Evolutionary conservation across 352 stramenopile species (phyloP).

Genomic region (Aphanomyces cochlioides): DNA sequence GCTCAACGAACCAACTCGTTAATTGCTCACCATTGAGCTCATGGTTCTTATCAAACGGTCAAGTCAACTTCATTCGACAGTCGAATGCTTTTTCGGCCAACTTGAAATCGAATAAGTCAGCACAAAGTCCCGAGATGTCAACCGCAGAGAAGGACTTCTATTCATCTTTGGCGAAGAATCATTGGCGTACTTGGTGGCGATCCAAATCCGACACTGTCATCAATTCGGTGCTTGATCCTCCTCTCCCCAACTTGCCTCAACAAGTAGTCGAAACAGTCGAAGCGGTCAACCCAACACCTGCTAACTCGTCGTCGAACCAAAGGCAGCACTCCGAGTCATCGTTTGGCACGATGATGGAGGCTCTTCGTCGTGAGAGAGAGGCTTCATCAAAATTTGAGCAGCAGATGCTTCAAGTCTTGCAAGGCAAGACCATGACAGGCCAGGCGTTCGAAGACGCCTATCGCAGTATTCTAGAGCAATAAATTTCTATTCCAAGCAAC

Average conservation of each 20-base stretch:
- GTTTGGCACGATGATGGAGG: not conserved
- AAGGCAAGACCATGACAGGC: slow-evolving; percentile 22
- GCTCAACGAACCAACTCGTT: not conserved
- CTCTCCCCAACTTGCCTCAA: not conserved
- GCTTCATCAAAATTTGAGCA: slow-evolving; percentile 14
- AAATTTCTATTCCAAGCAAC: no score
- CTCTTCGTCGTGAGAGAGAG: not conserved
- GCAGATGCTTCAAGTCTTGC: slow-evolving; percentile 20
- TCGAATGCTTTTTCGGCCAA: not conserved
- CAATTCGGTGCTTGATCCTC: slow-evolving; percentile 10
- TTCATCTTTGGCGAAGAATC: not conserved
- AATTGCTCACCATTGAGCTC: slow-evolving; percentile 19
- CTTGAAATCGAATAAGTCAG: not conserved
- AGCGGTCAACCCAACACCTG: not conserved
- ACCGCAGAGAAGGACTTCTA: slow-evolving; percentile 10
- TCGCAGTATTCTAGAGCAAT: not conserved
- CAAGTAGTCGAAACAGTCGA: not conserved
- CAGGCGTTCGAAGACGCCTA: slow-evolving; percentile 22
- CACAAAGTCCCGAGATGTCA: not conserved
- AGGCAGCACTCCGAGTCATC: no score
- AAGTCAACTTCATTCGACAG: slow-evolving; percentile 22
- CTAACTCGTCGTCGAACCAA: no score
- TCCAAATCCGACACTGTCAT: not conserved
- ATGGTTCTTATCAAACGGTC: slow-evolving; percentile 18
- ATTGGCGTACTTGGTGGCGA: slow-evolving; percentile 21